Base-by-base conservation (phyloP, 208 protist genomes). In the Trypanosoma avium region DNA sequence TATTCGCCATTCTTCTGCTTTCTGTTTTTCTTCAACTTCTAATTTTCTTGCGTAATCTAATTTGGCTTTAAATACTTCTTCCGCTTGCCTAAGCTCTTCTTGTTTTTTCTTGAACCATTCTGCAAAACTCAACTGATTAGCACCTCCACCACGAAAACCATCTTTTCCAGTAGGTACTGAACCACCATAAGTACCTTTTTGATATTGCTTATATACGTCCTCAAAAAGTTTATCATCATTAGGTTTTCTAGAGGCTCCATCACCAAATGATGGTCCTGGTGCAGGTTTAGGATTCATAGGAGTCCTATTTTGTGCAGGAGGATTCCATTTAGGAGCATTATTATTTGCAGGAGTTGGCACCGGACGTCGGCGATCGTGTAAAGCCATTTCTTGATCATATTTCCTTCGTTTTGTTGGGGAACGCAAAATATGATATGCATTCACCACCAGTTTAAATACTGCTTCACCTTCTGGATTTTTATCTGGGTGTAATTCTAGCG, bases 381-480 rank as follows among this genome's bases (percentile, higher is more conserved):
- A 75, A 24, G 67, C 53, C 40, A 88, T 61, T 68, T 89, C 81
- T 35, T 79, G 73, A 70, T 93, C 87, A 53, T 93, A 93, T 5
- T 80, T 81, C n/a, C 70, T 73, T 33, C 81, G 76, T 73, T 88
- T 89, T 7, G 68, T 76, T 3, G 87, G 87, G 19, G 84, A 81
- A 21, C 74, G 84, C 21, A 93, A 72, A 43, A 83, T 84, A 29
- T 93, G 87, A 62, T 93, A 93, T 45, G 87, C 87, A 67, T 90
- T 84, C 30, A 88, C 73, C 33, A 93, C 79, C 60, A 87, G 52
- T 50, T 93, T 93, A 54, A 93, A 93, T 48, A 82, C 65, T 22
- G 77, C 79, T 35, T 87, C 87, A n/a, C 88, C 88, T 52, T 93
- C 74, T 0, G 92, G 92, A 67, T 97, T 97, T 52, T 93, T 92